Conservation (phyloP, 768 basidiomycete genomes). For the Exidia glandulosa region DNA sequence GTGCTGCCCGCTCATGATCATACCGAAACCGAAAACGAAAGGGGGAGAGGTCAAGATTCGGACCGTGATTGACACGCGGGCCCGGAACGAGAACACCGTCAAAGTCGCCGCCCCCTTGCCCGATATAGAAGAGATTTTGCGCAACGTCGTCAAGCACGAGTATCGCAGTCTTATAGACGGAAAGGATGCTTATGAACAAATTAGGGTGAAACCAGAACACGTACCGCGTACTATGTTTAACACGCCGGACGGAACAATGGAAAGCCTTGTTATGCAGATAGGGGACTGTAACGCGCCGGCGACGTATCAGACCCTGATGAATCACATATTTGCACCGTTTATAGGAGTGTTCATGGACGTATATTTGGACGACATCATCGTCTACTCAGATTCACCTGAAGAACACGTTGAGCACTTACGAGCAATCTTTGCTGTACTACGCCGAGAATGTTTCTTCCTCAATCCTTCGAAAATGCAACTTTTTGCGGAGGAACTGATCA, state of each 20-base stretch:
- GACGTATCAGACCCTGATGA: constrained; percentile 9
- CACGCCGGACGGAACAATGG: constrained; percentile 7
- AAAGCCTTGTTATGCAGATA: constrained; percentile 10
- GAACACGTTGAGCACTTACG: constrained; percentile 4
- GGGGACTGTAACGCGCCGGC: constrained; percentile 9
- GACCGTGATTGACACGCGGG: constrained; percentile 2
- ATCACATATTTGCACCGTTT: constrained; percentile 4
- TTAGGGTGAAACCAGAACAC: constrained; percentile 1
- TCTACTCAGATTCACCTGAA: constrained; percentile 6
- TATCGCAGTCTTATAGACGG: constrained; percentile 1
- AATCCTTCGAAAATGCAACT: constrained; percentile 1
- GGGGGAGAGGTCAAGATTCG: not conserved
- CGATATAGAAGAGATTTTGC: constrained; percentile 1
- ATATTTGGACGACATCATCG: constrained; percentile 10
- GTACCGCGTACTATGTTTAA: constrained; percentile 5
- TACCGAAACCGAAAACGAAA: not conserved
- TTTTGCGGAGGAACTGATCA: not conserved
- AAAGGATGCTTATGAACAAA: constrained; percentile 13
- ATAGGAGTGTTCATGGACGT: constrained; percentile 9
- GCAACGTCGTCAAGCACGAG: not conserved
- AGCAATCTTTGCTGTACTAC: not conserved
- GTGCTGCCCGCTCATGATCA: constrained; percentile 5
- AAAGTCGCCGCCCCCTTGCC: constrained; percentile 2
- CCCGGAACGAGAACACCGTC: constrained; percentile 1
- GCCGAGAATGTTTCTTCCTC: constrained; percentile 3